Conservation (phyloP, 2,329 filamentous ascomycete genomes). For the Fusarium mundagurra region DNA sequence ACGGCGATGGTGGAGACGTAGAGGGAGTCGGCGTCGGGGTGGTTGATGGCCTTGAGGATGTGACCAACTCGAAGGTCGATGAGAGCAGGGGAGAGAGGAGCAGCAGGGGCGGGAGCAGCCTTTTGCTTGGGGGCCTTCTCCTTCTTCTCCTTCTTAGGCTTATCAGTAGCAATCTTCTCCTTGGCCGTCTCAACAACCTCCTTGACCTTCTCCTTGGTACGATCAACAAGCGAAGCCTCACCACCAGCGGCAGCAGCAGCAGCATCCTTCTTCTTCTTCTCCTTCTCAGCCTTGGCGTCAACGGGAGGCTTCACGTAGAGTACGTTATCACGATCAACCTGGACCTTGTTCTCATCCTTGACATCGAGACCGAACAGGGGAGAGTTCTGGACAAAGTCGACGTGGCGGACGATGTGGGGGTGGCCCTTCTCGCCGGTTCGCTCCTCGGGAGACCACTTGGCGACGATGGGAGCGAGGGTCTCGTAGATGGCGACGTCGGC, state of each 20-base stretch:
- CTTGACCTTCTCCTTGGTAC: conserved; percentile 69
- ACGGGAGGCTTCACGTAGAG: conserved; percentile 88
- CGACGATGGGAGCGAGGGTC: conserved; percentile 78
- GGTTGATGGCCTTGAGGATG: conserved; percentile 94
- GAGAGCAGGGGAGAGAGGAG: conserved; percentile 81
- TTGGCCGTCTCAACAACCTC: conserved; percentile 63
- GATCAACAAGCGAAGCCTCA: conserved; percentile 63
- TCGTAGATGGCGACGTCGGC: conserved; percentile 88
- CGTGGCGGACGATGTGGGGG: conserved; percentile 88
- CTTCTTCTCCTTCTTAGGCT: conserved; percentile 87
- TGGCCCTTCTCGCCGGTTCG: conserved; percentile 88
- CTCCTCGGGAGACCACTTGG: conserved; percentile 84
- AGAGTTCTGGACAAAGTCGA: conserved; percentile 96
- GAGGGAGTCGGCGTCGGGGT: conserved; percentile 95
- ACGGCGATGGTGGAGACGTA: conserved; percentile 96
- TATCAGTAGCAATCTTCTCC: conserved; percentile 50
- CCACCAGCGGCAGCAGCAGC: conserved; percentile 65
- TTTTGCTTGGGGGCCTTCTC: conserved; percentile 83
- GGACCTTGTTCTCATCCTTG: conserved; percentile 77
- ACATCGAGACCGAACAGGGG: conserved; percentile 77
- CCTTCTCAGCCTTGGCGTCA: conserved; percentile 94
- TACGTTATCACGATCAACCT: conserved; percentile 81
- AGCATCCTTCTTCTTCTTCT: conserved; percentile 94
- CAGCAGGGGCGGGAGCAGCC: conserved; percentile 73
- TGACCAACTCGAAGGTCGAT: conserved; percentile 97